Conservation (phyloP, 129 eudicot genomes). For the Glebionis coronaria region DNA sequence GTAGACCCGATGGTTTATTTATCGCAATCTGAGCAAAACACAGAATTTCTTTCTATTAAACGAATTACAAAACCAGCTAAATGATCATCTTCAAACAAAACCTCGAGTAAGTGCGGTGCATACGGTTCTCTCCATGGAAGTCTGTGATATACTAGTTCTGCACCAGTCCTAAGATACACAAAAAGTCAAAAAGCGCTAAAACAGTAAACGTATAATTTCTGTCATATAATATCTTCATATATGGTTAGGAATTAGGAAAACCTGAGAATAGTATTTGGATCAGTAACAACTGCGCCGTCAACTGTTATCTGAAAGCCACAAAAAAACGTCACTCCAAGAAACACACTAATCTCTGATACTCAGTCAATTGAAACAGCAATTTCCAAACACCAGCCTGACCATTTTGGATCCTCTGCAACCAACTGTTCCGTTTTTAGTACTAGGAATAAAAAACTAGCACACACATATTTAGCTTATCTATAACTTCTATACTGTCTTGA, state of each 20-base stretch:
- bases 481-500: too few relatives aligned
- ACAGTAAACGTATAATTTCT: too few relatives aligned
- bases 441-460: conserved; percentile 8
- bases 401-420: conserved; percentile 89
- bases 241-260: conserved; percentile 4
- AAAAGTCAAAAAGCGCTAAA: too few relatives aligned
- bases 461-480: not conserved
- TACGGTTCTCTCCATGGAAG: conserved; percentile 92
- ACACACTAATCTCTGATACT: conserved; percentile 8
- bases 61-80: conserved; percentile 32
- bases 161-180: conserved; percentile 41
- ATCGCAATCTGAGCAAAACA: conserved; percentile 64
- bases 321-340: conserved; percentile 24
- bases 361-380: conserved; percentile 9
- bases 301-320: conserved; percentile 54
- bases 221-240: too few relatives aligned
- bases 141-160: conserved; percentile 65
- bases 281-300: conserved; percentile 49
- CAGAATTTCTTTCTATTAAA: not conserved
- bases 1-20: conserved; percentile 90
- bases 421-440: conserved; percentile 52
- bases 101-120: conserved; percentile 68
- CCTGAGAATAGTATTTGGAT: conserved; percentile 66
- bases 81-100: conserved; percentile 82
- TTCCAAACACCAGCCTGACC: conserved; percentile 54